Conservation (phyloP, 83 land plant genomes). For the Picea mariana region DNA sequence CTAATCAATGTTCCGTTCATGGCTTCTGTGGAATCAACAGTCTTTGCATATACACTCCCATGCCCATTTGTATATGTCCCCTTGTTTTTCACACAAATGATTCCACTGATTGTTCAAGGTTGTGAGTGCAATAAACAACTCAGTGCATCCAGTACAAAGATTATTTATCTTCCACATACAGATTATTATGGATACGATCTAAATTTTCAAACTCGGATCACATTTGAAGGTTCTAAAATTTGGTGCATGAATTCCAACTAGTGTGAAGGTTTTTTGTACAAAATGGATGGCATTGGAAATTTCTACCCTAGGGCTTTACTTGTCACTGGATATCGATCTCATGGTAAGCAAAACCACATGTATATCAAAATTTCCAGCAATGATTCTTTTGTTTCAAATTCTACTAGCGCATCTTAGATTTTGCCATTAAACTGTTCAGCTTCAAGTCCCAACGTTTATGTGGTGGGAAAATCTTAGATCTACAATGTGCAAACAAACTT, state of each 20-base stretch:
- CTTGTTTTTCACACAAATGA: slow-evolving; percentile 21
- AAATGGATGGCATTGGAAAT: not conserved
- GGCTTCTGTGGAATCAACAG: no score
- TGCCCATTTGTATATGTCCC: slow-evolving; percentile 7
- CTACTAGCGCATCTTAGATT: no score
- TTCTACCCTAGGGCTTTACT: not conserved
- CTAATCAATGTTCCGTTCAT: no score
- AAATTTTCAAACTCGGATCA: no score
- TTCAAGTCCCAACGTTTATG: no score
- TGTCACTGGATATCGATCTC: not conserved
- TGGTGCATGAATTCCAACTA: not conserved
- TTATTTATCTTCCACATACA: no score
- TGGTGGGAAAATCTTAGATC: no score
- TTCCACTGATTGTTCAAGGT: not conserved
- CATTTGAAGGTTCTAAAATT: not conserved
- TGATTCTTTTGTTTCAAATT: no score
- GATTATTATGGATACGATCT: no score
- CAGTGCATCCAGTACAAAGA: no score
- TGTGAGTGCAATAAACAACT: slow-evolving; percentile 13
- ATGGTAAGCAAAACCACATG: not conserved
- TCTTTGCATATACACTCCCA: not conserved
- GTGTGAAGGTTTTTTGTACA: not conserved
- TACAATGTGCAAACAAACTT: no score
- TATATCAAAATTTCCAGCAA: not conserved
- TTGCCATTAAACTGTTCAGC: not conserved